A percentile compares a stretch with the other conserved stretches of the same genome.
Evolutionary conservation across 441 rosid species (phyloP).

Genomic region (Hura crepitans): DNA sequence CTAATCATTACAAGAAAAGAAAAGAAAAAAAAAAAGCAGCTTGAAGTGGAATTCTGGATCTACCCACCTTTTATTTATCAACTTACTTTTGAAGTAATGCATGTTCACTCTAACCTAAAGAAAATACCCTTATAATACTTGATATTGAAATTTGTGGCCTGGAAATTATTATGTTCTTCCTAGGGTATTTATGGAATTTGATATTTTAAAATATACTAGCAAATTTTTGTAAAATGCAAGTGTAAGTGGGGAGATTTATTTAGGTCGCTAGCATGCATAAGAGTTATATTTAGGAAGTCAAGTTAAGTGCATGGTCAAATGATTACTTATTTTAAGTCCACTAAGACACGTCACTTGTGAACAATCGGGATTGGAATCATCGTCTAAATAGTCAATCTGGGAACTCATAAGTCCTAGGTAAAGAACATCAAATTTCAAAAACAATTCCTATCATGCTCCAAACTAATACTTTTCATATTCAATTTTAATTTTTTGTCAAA

Average conservation of each 20-base stretch:
- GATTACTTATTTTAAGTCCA: neutral
- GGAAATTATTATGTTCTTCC: neutral
- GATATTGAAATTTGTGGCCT: slow-evolving; percentile 25
- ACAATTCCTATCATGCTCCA: too few species aligned
- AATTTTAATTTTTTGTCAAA: too few species aligned
- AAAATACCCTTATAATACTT: slow-evolving; percentile 26
- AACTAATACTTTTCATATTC: too few species aligned
- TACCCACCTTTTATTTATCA: slow-evolving; percentile 25
- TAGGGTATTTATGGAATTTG: slow-evolving; percentile 24
- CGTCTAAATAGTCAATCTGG: too few species aligned
- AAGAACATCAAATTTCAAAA: too few species aligned
- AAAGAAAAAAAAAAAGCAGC: slow-evolving; percentile 17
- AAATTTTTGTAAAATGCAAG: neutral
- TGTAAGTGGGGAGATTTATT: slow-evolving; percentile 25
- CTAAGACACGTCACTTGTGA: too few species aligned
- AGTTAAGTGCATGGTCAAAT: slow-evolving; percentile 44
- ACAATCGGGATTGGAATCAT: too few species aligned
- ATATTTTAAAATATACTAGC: neutral
- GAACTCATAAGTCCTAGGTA: too few species aligned
- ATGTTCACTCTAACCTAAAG: slow-evolving; percentile 39
- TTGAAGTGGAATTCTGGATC: slow-evolving; percentile 6
- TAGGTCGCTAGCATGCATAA: slow-evolving; percentile 23
- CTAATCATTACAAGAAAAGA: slow-evolving; percentile 16
- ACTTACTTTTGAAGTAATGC: slow-evolving; percentile 45
- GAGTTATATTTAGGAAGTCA: slow-evolving; percentile 28